Evolutionary conservation across 371 early-diverging fungal species (phyloP), one percentile per base, ranked within the genome.

Genomic region (Sporodiniella umbellata): DNA sequence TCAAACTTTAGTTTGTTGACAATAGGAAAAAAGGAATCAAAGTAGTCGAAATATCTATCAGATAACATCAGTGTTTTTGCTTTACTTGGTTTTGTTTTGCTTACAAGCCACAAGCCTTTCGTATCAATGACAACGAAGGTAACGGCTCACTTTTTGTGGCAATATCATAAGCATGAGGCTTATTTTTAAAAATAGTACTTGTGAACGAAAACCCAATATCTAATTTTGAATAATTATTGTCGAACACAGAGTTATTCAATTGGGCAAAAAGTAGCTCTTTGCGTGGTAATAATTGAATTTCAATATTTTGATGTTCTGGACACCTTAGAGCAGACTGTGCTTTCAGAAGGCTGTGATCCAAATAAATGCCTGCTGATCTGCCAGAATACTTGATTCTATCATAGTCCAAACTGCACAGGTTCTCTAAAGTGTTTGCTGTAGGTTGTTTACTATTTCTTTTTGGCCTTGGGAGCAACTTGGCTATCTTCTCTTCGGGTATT

Each of bases 1-100:
- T 75, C 54, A 55, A 84, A 80, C 30, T 68, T 58, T 15, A 67
- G 50, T 58, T 76, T 71, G 60, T 81, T 72, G 43, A 84, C 60
- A 33, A 84, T 73, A 4, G 85, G 85, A 4, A 81, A 50, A 44
- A 78, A 73, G 7, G 72, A 66, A 60, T 84, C 80, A n/a, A 81
- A 61, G 52, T 76, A 74, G 39, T 60, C 60, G 51, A 84, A 80
- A 51, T 81, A 80, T 12, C 77, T 76, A 61, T 60, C n/a, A n/a
- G n/a, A n/a, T n/a, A n/a, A n/a, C n/a, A n/a, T n/a, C n/a, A n/a
- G n/a, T n/a, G n/a, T n/a, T n/a, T n/a, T n/a, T n/a, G n/a, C n/a
- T n/a, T n/a, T n/a, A n/a, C n/a, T n/a, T n/a, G n/a, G n/a, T n/a
- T n/a, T n/a, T n/a, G n/a, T 53, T 55, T 47, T 48, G 49, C 61